Conservation (phyloP, 495 filamentous ascomycete species). For the Paragyromitra xinjiangensis region DNA sequence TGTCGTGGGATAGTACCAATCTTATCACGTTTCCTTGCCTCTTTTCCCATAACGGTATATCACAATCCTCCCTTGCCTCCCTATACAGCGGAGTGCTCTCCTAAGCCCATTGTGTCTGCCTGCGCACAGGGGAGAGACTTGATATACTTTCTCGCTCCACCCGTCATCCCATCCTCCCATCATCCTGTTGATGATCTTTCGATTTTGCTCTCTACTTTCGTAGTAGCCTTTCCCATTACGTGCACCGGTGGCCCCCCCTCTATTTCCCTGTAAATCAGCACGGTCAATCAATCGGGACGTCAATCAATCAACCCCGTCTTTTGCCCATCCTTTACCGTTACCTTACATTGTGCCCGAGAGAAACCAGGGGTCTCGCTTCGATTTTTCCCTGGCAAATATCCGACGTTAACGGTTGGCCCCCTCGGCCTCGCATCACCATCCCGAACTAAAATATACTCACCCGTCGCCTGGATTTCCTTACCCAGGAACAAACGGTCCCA, state of each 20-base stretch:
- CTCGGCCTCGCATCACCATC: conserved; percentile 56
- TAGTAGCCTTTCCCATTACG: conserved; percentile 51
- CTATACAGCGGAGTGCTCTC: conserved; percentile 25
- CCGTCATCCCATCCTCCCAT: conserved; percentile 49
- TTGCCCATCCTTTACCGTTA: conserved; percentile 53
- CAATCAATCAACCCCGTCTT: conserved; percentile 55
- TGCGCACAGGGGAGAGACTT: conserved; percentile 48
- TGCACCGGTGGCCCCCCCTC: conserved; percentile 21
- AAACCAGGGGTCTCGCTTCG: conserved; percentile 55
- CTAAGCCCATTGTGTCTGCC: conserved; percentile 47
- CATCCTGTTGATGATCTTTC: conserved; percentile 56
- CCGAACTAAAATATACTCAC: conserved; percentile 54
- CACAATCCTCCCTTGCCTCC: conserved; percentile 45
- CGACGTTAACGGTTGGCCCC: conserved; percentile 58
- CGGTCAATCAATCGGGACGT: conserved; percentile 57
- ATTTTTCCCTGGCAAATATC: conserved; percentile 57
- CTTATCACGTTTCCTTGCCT: conserved; percentile 38
- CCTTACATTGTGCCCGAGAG: conserved; percentile 47
- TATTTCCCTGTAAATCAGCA: conserved; percentile 50
- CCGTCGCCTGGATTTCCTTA: conserved; percentile 57
- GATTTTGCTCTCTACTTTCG: conserved; percentile 50
- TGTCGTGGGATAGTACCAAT: conserved; percentile 34
- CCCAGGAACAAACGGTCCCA: conserved; percentile 54
- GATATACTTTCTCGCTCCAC: conserved; percentile 48
- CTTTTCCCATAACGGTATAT: conserved; percentile 30